phyloP scores from a whole-genome alignment of 2,329 filamentous ascomycete species.

The Xylaria arbuscula region DNA sequence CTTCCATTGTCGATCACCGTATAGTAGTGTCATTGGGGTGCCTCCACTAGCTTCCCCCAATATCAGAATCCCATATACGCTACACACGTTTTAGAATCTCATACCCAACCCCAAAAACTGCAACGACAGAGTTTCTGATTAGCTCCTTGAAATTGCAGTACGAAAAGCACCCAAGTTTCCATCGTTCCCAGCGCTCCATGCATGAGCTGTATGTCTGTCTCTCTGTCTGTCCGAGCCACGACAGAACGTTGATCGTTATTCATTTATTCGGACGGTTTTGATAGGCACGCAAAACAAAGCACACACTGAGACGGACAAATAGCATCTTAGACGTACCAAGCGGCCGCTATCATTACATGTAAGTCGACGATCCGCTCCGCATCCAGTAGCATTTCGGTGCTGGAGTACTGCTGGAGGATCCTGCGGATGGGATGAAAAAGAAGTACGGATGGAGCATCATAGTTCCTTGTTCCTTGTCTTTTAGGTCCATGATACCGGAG shows the following conservation, averaged over 20 bases:
- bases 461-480: slow-evolving; percentile 14
- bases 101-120: not conserved
- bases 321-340: slow-evolving; percentile 1
- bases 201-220: not conserved
- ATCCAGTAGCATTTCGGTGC: slow-evolving; percentile 5
- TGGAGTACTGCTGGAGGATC: not conserved
- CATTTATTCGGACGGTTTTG: not conserved
- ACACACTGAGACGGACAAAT: not conserved
- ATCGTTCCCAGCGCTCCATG: not conserved
- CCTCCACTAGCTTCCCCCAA: slow-evolving; percentile 3
- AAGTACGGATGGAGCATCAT: not conserved
- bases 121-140: not conserved
- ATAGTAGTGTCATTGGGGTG: not conserved
- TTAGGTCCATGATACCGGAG: not conserved
- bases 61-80: not conserved
- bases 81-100: not conserved
- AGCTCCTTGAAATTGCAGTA: not conserved
- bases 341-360: not conserved
- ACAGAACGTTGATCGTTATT: slow-evolving; percentile 6
- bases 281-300: not conserved
- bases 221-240: not conserved
- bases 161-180: not conserved
- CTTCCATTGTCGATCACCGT: slow-evolving; percentile 12
- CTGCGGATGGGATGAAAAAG: not conserved
- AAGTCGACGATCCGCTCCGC: slow-evolving; percentile 2